Evolutionary conservation across 2,329 filamentous ascomycete species (phyloP).

Genomic region (Monosporascus sp.): DNA sequence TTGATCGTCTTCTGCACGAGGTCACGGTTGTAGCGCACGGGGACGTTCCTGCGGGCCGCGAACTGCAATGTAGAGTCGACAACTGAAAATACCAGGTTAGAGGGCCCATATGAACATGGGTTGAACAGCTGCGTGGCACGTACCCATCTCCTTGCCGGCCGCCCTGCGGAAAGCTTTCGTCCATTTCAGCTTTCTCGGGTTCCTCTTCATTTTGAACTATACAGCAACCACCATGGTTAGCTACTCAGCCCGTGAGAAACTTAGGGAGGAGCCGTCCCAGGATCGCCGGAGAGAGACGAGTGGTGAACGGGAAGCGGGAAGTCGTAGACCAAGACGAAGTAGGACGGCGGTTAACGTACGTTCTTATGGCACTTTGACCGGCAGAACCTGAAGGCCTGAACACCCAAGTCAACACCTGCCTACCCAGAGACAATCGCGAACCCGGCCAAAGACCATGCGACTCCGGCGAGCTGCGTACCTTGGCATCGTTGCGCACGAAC

Average conservation of each 20-base stretch:
- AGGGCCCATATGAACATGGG: conserved; percentile 43
- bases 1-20: conserved; percentile 80
- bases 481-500: neutral
- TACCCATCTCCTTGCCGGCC: conserved; percentile 61
- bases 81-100: conserved; percentile 39
- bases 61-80: conserved; percentile 94
- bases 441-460: neutral
- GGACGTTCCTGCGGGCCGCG: conserved; percentile 86
- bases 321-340: neutral
- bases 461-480: neutral
- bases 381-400: conserved; percentile 37
- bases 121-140: neutral
- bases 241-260: neutral
- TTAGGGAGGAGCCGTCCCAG: no score
- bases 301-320: no score
- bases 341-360: conserved; percentile 26
- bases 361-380: conserved; percentile 57
- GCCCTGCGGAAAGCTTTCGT: conserved; percentile 87
- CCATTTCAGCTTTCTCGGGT: conserved; percentile 95
- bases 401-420: conserved; percentile 31
- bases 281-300: no score
- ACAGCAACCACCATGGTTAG: neutral
- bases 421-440: neutral
- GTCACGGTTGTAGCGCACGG: conserved; percentile 92
- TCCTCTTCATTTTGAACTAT: conserved; percentile 92